These are phyloP conservation scores for Atractiella rhizophila DNA, from an alignment of 768 basidiomycete genomes.

Conservation along the genomic window DNA sequence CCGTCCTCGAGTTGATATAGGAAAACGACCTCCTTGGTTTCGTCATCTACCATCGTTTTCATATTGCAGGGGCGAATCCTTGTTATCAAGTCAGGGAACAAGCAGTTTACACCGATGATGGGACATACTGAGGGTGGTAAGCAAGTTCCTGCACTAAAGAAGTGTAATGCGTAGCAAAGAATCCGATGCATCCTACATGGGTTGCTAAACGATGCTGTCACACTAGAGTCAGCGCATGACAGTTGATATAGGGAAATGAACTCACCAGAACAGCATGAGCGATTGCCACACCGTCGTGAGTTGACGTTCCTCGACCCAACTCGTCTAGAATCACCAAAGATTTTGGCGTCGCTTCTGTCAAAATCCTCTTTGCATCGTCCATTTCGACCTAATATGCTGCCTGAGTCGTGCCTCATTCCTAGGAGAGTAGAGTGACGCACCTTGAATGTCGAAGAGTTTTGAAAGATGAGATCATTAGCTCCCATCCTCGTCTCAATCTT, in stretches of 20 bases:
- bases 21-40: conserved; percentile 64
- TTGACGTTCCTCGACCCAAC: conserved; percentile 38
- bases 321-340: conserved; percentile 82
- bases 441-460: conserved; percentile 48
- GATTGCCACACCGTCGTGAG: conserved; percentile 96
- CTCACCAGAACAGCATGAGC: conserved; percentile 77
- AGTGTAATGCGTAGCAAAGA: conserved; percentile 96
- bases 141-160: conserved; percentile 77
- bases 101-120: background rate
- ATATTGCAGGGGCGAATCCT: conserved; percentile 89
- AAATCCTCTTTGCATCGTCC: conserved; percentile 35
- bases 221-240: no score
- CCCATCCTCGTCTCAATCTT: conserved; percentile 91
- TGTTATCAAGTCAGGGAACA: conserved; percentile 71
- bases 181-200: conserved; percentile 64
- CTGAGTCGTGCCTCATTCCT: conserved; percentile 11
- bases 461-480: conserved; percentile 93
- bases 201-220: no score
- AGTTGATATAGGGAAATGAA: no score
- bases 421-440: conserved; percentile 19
- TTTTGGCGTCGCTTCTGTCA: conserved; percentile 60
- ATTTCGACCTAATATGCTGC: conserved; percentile 89
- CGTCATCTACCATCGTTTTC: conserved; percentile 78
- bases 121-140: conserved; percentile 13
- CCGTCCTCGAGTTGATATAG: conserved; percentile 55